Base-by-base conservation (phyloP, 2,329 filamentous ascomycete genomes). In the Aspergillus unguis region DNA sequence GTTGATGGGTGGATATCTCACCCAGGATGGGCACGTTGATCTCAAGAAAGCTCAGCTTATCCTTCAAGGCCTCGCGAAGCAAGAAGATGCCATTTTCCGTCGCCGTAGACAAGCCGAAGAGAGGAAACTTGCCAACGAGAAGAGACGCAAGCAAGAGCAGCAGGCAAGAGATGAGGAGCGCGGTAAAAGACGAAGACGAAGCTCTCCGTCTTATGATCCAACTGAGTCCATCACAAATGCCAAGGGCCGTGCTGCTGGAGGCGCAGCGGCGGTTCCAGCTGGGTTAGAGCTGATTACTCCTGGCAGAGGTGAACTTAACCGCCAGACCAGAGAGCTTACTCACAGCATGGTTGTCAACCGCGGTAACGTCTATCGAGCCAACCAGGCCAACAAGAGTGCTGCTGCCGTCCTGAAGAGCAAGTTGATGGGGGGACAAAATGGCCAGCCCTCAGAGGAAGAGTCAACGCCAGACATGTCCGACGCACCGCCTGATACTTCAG, bases 41-140 rank as follows among this genome's bases (percentile, higher is more conserved):
- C 81, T 99, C 52, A 83, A 85, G 53, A 84, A 88, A 63, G 92
- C 91, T 7, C 94, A 99, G 68, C 80, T 87, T 61, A 97, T 99
- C 65, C 77, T 99, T 44, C 81, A 87, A 63, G 92, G 91, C 1
- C 80, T 99, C 23, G 94, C 90, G 1, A 92, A 88, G 69, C 90
- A 96, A 71, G 94, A 99, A 75, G 90, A 95, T 69, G 85, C 85
- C 10, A 99, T 99, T 53, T 99, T 99, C 75, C 85, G 85, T 63
- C 85, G 90, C 57, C 84, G 95, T 61, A 90, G 90, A 68, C 87
- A 96, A 69, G 83, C 84, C 1, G 92, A 96, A 57, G 89, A 96
- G 54, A 84, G 88, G 56, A 85, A 87, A 56, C 88, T 92, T 62
- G 90, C 89, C 36, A 86, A 86, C 61, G 82, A 85, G 58, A 91